Conservation (phyloP, 345 rosid species). For the Rhodamnia argentea region DNA sequence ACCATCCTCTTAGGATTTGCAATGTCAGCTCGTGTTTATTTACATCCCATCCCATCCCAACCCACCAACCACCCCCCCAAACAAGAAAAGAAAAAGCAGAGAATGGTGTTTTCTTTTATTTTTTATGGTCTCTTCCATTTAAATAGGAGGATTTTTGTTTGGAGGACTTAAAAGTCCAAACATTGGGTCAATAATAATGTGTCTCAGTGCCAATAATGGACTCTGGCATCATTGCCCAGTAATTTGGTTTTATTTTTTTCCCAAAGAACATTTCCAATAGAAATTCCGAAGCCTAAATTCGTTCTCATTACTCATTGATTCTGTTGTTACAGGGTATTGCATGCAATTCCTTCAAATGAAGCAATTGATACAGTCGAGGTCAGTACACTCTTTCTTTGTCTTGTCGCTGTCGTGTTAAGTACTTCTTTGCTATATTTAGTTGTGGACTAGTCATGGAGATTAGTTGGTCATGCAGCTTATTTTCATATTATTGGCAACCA, state of each 20-base stretch:
- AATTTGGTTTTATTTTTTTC: no score
- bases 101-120: neutral
- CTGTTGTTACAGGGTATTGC: conserved; percentile 56
- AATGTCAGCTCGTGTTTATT: neutral
- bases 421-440: neutral
- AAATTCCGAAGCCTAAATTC: neutral
- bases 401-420: neutral
- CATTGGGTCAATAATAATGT: neutral
- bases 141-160: neutral
- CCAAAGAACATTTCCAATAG: neutral
- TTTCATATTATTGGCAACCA: neutral
- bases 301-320: neutral
- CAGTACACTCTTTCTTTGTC: conserved; percentile 2
- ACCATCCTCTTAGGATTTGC: neutral
- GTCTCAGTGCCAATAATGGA: neutral
- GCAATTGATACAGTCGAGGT: conserved; percentile 82
- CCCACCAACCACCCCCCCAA: no score
- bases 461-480: neutral
- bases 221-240: neutral
- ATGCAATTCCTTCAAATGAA: conserved; percentile 84
- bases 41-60: neutral
- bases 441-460: neutral
- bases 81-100: no score
- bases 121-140: neutral
- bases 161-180: neutral